Evolutionary conservation across 305 asterid species (phyloP).

Genomic region (Petunia hybrid): DNA sequence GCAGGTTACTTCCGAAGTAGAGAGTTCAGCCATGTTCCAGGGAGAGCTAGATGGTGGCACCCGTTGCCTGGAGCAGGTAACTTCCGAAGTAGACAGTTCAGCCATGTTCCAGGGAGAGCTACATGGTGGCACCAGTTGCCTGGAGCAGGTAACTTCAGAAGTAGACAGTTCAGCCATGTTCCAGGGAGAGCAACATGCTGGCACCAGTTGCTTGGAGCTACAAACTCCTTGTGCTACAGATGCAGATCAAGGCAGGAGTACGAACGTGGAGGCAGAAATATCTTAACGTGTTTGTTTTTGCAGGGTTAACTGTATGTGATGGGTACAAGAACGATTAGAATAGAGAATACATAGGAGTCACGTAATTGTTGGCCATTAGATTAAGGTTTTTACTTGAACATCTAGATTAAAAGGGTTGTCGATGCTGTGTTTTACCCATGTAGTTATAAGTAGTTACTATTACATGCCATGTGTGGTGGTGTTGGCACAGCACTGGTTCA

Average conservation of each 20-base stretch:
- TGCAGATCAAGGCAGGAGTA: not conserved
- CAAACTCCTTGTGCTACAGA: not conserved
- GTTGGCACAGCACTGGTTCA: constrained; percentile 1
- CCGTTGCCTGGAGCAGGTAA: not conserved
- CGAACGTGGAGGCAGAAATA: constrained; percentile 6
- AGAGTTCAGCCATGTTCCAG: constrained; percentile 9
- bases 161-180: constrained; percentile 14
- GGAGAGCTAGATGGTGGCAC: not conserved
- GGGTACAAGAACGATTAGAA: constrained; percentile 6
- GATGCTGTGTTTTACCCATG: not conserved
- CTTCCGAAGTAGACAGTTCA: constrained; percentile 12
- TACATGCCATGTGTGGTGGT: constrained; percentile 10
- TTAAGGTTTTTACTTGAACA: not conserved
- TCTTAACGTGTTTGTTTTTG: not conserved
- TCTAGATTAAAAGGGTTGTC: not conserved
- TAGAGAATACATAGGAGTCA: constrained; percentile 17
- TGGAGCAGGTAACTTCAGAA: not conserved
- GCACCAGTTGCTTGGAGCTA: not conserved
- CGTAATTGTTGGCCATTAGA: not conserved
- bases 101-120: constrained; percentile 6
- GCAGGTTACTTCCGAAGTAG: not conserved
- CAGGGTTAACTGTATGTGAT: constrained; percentile 22
- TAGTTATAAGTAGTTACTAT: not conserved
- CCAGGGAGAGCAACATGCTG: not conserved
- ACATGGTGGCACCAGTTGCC: constrained; percentile 9